Percentiles rank a stretch among this genome's conserved stretches.
Conservation (phyloP, 2,329 filamentous ascomycete species). For the Fusarium fracticaudum region DNA sequence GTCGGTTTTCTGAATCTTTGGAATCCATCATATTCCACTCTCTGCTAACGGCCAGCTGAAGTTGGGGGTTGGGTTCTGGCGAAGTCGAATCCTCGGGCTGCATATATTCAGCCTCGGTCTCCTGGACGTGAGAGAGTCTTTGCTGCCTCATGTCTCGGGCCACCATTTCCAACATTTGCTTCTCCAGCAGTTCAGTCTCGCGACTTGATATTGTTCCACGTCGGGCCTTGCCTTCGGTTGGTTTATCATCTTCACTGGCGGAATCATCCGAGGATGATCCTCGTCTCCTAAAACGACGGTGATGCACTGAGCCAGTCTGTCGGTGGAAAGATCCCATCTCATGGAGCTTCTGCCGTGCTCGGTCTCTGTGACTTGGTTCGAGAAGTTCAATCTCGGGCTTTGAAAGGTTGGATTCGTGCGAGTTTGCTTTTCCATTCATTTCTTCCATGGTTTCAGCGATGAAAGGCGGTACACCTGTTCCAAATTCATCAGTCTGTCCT, state of each 20-base stretch:
- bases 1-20: conserved; percentile 53
- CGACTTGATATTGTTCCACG: conserved; percentile 60
- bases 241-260: conserved; percentile 61
- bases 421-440: conserved; percentile 32
- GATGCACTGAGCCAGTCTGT: conserved; percentile 59
- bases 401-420: conserved; percentile 32
- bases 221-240: conserved; percentile 48
- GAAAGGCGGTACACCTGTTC: conserved; percentile 38
- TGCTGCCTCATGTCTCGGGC: conserved; percentile 59
- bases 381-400: conserved; percentile 54
- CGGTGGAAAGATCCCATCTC: conserved; percentile 64
- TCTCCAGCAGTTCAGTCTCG: conserved; percentile 64
- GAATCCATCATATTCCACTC: conserved; percentile 51
- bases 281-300: conserved; percentile 61
- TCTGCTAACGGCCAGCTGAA: conserved; percentile 46
- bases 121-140: conserved; percentile 47
- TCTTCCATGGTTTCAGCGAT: conserved; percentile 40
- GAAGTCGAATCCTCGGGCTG: conserved; percentile 48
- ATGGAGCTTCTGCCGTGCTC: conserved; percentile 69
- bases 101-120: conserved; percentile 47
- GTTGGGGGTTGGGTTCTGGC: conserved; percentile 43
- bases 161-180: conserved; percentile 70
- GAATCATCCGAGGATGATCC: conserved; percentile 67
- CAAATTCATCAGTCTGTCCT: conserved; percentile 43
- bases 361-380: conserved; percentile 65